Evolutionary conservation across 2,329 filamentous ascomycete genomes (phyloP).

Genomic region (Malbranchea zuffiana): DNA sequence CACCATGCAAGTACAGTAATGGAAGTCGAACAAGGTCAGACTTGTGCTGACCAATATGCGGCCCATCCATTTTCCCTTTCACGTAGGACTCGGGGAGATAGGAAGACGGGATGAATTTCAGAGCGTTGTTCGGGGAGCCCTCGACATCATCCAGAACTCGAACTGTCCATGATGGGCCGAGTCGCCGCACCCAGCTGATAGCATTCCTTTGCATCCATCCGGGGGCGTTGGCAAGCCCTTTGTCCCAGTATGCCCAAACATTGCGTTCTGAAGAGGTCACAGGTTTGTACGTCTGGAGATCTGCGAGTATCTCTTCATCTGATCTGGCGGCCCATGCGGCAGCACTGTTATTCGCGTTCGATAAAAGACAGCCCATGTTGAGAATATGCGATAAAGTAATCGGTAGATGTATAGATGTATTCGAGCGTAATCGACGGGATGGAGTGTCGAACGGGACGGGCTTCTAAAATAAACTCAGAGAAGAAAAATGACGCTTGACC

Average conservation of each 20-base stretch:
- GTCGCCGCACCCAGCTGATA: slow-evolving; percentile 32
- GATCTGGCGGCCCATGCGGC: neutral
- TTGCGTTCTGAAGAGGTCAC: slow-evolving; percentile 31
- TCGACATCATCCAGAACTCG: slow-evolving; percentile 32
- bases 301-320: slow-evolving; percentile 5
- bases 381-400: no score
- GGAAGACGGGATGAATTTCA: slow-evolving; percentile 27
- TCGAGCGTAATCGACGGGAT: no score
- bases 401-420: no score
- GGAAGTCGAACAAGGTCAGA: slow-evolving; percentile 40
- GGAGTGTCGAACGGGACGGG: no score
- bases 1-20: slow-evolving; percentile 31
- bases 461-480: no score
- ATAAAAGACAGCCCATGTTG: no score
- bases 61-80: slow-evolving; percentile 36
- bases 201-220: slow-evolving; percentile 34
- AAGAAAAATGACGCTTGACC: no score
- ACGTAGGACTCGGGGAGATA: slow-evolving; percentile 35
- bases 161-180: slow-evolving; percentile 32
- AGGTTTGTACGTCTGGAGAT: slow-evolving; percentile 14
- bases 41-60: slow-evolving; percentile 35
- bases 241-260: slow-evolving; percentile 34
- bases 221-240: slow-evolving; percentile 27
- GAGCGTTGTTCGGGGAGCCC: slow-evolving; percentile 30
- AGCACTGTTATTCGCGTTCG: no score